Conservation (phyloP, 805 yeast genomes). For the Naumovozyma dairenensis region DNA sequence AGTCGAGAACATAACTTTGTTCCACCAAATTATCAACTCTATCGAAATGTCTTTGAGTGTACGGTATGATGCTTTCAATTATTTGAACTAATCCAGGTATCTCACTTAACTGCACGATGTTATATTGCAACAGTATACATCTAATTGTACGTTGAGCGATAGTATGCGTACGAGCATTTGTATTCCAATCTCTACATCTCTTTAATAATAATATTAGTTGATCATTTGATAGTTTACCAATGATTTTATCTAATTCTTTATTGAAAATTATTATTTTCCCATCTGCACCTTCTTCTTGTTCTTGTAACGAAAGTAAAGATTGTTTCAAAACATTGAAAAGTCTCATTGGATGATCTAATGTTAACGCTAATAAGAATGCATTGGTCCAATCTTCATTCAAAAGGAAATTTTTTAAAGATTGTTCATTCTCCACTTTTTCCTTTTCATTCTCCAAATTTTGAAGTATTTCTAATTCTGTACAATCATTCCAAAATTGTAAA, state of each 20-base stretch:
- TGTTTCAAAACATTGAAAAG: conserved; percentile 66
- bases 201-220: conserved; percentile 54
- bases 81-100: conserved; percentile 58
- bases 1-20: conserved; percentile 78
- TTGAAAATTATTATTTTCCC: conserved; percentile 21
- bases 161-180: conserved; percentile 69
- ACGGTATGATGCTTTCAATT: conserved; percentile 74
- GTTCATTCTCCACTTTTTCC: conserved; percentile 73
- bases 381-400: conserved; percentile 70
- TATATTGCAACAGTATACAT: conserved; percentile 48
- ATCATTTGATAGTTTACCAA: conserved; percentile 46
- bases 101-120: conserved; percentile 47
- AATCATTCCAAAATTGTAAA: conserved; percentile 80
- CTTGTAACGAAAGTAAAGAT: conserved; percentile 36
- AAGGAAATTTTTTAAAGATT: conserved; percentile 67
- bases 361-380: conserved; percentile 78
- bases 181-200: conserved; percentile 90
- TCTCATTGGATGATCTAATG: conserved; percentile 84
- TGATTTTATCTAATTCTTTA: conserved; percentile 51
- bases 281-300: conserved; percentile 21
- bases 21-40: conserved; percentile 75
- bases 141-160: conserved; percentile 71
- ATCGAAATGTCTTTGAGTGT: conserved; percentile 73
- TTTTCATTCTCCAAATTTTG: conserved; percentile 43
- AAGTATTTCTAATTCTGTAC: conserved; percentile 61